Base-by-base conservation (phyloP, 2,329 filamentous ascomycete genomes). In the Ophiostoma tasmaniense region DNA sequence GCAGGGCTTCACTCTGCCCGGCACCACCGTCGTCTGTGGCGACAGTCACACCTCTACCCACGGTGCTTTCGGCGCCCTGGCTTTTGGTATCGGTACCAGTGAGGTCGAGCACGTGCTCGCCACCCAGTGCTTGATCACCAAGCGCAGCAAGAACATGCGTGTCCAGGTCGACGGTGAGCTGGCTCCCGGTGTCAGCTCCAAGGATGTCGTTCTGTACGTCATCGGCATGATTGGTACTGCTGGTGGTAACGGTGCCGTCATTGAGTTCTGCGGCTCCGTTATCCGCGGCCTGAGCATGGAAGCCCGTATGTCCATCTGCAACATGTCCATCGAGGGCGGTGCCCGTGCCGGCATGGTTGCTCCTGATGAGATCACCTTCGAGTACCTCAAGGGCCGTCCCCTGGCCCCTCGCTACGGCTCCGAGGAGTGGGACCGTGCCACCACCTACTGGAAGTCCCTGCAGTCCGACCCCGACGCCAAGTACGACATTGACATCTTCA, bases 11-110 rank as follows among this genome's bases (percentile, higher is more conserved):
- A 99, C 95, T 69, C 89, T 98, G 50, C 95, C 95, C 59, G 95
- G 92, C 74, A 98, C 95, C 68, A 99, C 95, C 2, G 91, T 98
- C 50, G 95, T 98, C 73, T 98, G 95, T 77, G 95, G 95, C 79
- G 95, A 99, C 85, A 96, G 91, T 76, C 95, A 99, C 79, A 99
- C 95, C 64, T 97, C 94, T 33, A 99, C 95, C 72, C 95, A 99
- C 81, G 95, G 95, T 75, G 95, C 95, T 67, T 99, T 98, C 75
- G 95, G 95, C 74, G 87, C 93, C 74, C 87, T 98, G 72, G 95
- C 95, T 55, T 97, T 97, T 77, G 95, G 95, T 79, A 99, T 99
- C 76, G 95, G 95, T 75, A 99, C 95, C 72, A 96, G 92, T 78
- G 95, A 99, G 82, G 95, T 98, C 74, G 95, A 99, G 85, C 94